Evolutionary conservation across 2,329 filamentous ascomycete genomes (phyloP).

Genomic region (Fusarium aywerte): DNA sequence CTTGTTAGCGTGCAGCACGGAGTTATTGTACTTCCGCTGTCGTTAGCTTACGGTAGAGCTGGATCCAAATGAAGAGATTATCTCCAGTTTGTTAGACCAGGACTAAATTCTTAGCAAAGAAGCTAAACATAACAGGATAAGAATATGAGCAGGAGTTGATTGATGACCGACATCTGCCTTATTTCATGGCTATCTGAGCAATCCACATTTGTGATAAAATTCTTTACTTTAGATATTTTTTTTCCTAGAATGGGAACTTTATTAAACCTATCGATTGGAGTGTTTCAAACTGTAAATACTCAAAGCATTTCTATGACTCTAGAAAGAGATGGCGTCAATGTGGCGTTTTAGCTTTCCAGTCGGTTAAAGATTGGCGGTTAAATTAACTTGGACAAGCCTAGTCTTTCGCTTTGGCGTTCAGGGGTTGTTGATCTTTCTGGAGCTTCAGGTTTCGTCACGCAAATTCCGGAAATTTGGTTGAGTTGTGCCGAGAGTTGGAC

Average conservation of each 20-base stretch:
- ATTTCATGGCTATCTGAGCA: not conserved
- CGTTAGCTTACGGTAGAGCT: slow-evolving; percentile 22
- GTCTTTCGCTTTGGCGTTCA: not conserved
- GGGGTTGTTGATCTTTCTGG: not conserved
- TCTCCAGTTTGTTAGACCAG: not conserved
- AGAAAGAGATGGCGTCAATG: not conserved
- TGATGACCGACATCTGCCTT: not conserved
- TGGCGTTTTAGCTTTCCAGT: not conserved
- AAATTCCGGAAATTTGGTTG: not conserved
- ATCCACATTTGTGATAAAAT: not conserved
- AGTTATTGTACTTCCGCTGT: slow-evolving; percentile 4
- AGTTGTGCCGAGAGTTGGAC: not conserved
- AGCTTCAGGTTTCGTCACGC: not conserved
- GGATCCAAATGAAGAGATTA: slow-evolving; percentile 14
- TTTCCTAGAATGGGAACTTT: not conserved
- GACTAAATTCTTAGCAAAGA: slow-evolving; percentile 7
- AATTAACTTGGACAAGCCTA: not conserved
- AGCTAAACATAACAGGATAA: not conserved
- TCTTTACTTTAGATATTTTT: rapidly evolving
- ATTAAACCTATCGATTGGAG: not conserved
- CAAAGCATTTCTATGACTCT: not conserved
- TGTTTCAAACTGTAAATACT: not conserved
- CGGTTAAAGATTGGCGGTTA: not conserved
- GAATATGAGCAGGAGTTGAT: too few species aligned
- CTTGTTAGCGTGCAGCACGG: not conserved